Evolutionary conservation across 2,329 filamentous ascomycete species (phyloP).

Genomic region (Atkinsonella texensis): DNA sequence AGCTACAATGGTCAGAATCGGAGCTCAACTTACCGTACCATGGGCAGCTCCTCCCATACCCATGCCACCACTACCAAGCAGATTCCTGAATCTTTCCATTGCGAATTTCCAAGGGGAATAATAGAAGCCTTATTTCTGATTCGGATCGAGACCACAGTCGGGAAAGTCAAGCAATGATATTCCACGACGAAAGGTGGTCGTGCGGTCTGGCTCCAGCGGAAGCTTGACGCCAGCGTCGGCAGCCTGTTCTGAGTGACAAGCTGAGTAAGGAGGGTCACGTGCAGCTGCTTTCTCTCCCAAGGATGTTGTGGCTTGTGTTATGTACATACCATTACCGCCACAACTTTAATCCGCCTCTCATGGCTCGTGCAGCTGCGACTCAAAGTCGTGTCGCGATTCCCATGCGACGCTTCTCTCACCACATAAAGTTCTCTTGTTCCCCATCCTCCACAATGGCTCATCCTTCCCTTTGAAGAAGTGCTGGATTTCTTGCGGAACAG

Average conservation of each 20-base stretch:
- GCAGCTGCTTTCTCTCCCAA: slow-evolving; percentile 1
- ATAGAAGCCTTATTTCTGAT: background rate
- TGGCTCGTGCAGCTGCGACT: background rate
- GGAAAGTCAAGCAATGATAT: background rate
- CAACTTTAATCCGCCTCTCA: slow-evolving; percentile 18
- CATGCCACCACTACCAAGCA: slow-evolving; percentile 70
- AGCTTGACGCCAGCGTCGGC: slow-evolving; percentile 7
- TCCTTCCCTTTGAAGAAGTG: background rate
- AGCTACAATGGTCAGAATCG: background rate
- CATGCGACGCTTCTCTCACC: background rate
- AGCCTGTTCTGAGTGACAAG: slow-evolving; percentile 8
- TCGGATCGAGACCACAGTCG: background rate
- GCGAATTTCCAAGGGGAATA: slow-evolving; percentile 12
- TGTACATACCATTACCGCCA: slow-evolving; percentile 12
- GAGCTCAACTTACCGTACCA: slow-evolving; percentile 24
- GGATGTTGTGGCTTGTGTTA: background rate
- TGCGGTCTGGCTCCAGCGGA: background rate
- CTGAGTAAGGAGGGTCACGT: slow-evolving; percentile 12
- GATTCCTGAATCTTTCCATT: slow-evolving; percentile 88
- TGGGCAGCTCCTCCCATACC: slow-evolving; percentile 38
- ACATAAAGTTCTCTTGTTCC: background rate
- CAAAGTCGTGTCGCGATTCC: slow-evolving; percentile 1
- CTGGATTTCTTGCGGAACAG: background rate
- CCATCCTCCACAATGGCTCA: background rate
- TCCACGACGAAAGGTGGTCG: background rate